Percentiles rank a stretch among this genome's conserved stretches.
Evolutionary conservation across 306 rosid species (phyloP).

Genomic region (Lagenaria siceraria): DNA sequence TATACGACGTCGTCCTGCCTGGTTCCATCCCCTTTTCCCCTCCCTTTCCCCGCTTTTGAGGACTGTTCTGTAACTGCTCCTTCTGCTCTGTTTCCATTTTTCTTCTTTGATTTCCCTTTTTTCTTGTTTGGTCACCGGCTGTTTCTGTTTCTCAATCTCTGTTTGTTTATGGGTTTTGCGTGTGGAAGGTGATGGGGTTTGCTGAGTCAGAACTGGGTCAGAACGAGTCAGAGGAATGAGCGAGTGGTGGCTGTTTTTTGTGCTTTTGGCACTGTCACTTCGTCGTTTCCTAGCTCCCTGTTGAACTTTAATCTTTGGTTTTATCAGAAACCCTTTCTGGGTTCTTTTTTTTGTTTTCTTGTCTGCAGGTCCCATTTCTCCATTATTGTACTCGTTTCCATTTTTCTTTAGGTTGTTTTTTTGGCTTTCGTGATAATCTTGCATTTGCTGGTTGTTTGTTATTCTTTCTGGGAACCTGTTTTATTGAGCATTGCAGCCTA

Average conservation of each 20-base stretch:
- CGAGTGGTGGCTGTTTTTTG: not conserved
- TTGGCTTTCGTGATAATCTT: not conserved
- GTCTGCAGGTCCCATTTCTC: not conserved
- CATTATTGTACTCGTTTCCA: constrained; percentile 3
- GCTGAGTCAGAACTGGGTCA: not conserved
- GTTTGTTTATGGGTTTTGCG: not conserved
- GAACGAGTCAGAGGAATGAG: not conserved
- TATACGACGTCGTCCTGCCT: constrained; percentile 7
- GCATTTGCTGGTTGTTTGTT: not conserved
- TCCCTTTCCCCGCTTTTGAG: not conserved
- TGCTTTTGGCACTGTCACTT: constrained; percentile 9
- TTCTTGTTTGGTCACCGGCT: not conserved
- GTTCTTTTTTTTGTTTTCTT: not conserved
- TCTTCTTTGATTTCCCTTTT: not conserved
- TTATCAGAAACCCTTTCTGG: not conserved
- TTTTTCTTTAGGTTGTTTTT: not conserved
- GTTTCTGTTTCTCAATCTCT: not conserved
- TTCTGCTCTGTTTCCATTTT: not conserved
- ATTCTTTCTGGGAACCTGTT: not conserved
- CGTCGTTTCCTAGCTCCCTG: constrained; percentile 19
- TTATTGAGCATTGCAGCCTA: not conserved
- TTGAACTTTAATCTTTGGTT: not conserved
- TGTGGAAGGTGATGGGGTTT: constrained; percentile 2
- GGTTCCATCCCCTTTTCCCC: not conserved
- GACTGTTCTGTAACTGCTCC: not conserved